These are phyloP conservation scores for Exophiala dermatitidis DNA, from an alignment of 2,329 filamentous ascomycete genomes.

Conservation along the genomic window DNA sequence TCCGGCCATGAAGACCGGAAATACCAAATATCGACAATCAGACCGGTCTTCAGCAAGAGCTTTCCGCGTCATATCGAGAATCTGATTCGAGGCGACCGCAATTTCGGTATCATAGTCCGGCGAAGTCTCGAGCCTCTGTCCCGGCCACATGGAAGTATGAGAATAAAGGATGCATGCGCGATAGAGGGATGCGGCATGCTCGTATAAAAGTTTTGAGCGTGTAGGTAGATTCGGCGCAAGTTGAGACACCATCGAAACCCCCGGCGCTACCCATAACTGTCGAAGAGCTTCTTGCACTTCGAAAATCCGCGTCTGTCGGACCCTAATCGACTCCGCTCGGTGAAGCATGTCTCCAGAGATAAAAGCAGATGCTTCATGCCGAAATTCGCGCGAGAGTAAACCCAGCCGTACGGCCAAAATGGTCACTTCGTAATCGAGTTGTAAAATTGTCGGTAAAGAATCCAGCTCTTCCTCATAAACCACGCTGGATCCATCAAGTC, in stretches of 20 bases:
- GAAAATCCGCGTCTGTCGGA: constrained; percentile 32
- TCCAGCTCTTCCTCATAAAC: constrained; percentile 35
- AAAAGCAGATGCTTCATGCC: constrained; percentile 31
- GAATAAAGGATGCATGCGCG: constrained; percentile 46
- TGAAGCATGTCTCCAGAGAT: constrained; percentile 15
- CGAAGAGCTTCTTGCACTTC: constrained; percentile 34
- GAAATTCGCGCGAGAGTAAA: constrained; percentile 37
- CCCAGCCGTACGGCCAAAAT: constrained; percentile 41
- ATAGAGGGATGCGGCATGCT: constrained; percentile 45
- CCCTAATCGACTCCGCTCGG: constrained; percentile 24
- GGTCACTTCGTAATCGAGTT: constrained; percentile 42
- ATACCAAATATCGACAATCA: constrained; percentile 43
- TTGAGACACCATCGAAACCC: constrained; percentile 33
- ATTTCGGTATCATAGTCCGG: constrained; percentile 38
- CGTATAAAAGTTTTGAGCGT: constrained; percentile 35
- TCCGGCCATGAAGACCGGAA: constrained; percentile 51
- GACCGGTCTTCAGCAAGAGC: constrained; percentile 36
- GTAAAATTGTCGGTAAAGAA: constrained; percentile 37
- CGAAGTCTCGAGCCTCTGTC: constrained; percentile 39
- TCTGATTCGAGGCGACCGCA: constrained; percentile 38
- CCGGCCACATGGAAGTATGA: constrained; percentile 48
- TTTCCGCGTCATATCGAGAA: constrained; percentile 40
- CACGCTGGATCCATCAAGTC: constrained; percentile 32
- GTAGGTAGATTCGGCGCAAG: constrained; percentile 34
- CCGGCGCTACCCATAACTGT: constrained; percentile 35